phyloP scores from a whole-genome alignment of 768 basidiomycete species.

The Ramaria sp. region DNA sequence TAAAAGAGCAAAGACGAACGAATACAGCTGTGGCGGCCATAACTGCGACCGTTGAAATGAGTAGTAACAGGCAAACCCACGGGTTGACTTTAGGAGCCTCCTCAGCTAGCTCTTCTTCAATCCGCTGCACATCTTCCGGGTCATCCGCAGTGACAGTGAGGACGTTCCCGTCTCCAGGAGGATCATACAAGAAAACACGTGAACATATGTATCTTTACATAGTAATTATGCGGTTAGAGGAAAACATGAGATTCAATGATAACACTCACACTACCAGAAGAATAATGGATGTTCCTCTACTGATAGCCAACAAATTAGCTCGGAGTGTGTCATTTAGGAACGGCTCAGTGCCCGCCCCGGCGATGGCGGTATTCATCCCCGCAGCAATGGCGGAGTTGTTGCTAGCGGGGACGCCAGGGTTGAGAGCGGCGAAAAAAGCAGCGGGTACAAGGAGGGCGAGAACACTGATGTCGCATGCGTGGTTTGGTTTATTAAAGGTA shows the following conservation, averaged over 20 bases:
- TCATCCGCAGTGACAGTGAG: constrained; percentile 32
- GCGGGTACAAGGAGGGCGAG: constrained; percentile 53
- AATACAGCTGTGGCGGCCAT: constrained; percentile 67
- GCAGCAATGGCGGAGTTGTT: constrained; percentile 13
- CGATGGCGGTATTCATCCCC: constrained; percentile 10
- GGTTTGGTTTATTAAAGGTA: not conserved
- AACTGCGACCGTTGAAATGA: constrained; percentile 42
- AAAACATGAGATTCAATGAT: not conserved
- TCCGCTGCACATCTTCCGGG: constrained; percentile 17
- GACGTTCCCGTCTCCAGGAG: constrained; percentile 48
- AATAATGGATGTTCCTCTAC: constrained; percentile 53
- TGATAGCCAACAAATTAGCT: constrained; percentile 43
- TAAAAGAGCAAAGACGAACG: constrained; percentile 26
- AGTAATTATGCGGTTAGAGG: not conserved
- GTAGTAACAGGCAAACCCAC: constrained; percentile 46
- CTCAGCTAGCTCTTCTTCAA: constrained; percentile 32
- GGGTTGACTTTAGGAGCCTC: constrained; percentile 51
- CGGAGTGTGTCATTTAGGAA: constrained; percentile 34
- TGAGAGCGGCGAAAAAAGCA: constrained; percentile 55
- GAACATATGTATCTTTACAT: constrained; percentile 48
- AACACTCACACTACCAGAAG: constrained; percentile 45
- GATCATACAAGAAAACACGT: constrained; percentile 59
- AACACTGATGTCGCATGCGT: constrained; percentile 29
- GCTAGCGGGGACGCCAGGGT: constrained; percentile 20
- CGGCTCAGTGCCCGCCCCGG: constrained; percentile 16